These are phyloP conservation scores for Aspergillus olivimuriae DNA, from an alignment of 495 filamentous ascomycete species.

Conservation along the genomic window DNA sequence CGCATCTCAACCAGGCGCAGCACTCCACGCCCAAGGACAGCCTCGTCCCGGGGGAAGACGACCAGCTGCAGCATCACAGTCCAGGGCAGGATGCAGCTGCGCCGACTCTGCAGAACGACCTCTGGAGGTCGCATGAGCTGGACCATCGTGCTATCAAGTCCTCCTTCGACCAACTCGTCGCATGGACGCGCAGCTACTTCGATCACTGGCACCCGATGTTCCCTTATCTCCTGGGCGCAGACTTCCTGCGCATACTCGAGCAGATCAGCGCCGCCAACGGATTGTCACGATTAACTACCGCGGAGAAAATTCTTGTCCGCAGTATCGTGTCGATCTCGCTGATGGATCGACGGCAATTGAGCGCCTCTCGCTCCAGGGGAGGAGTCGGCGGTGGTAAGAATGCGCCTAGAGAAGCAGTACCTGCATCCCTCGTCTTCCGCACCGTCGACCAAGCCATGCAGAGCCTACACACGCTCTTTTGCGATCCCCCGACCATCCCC, in stretches of 20 bases:
- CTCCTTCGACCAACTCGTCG: constrained; percentile 29
- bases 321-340: constrained; percentile 42
- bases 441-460: constrained; percentile 32
- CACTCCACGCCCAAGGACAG: constrained; percentile 19
- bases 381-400: no score
- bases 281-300: constrained; percentile 10
- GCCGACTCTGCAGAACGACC: constrained; percentile 8
- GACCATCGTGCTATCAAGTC: constrained; percentile 9
- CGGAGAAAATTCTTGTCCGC: constrained; percentile 34
- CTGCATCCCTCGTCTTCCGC: constrained; percentile 29
- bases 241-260: constrained; percentile 33
- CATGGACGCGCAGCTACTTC: constrained; percentile 40
- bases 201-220: constrained; percentile 44
- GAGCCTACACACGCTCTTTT: constrained; percentile 28
- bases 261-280: constrained; percentile 18
- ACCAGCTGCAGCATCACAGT: constrained; percentile 23
- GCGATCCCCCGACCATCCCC: constrained; percentile 29
- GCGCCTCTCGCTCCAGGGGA: constrained; percentile 1
- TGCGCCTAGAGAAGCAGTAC: no score
- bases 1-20: constrained; percentile 24
- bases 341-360: constrained; percentile 25
- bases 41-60: constrained; percentile 42
- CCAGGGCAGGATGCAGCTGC: constrained; percentile 3
- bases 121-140: constrained; percentile 28
- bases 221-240: constrained; percentile 40